Conservation (phyloP, 495 filamentous ascomycete species). For the Parachaetomium inaequale region DNA sequence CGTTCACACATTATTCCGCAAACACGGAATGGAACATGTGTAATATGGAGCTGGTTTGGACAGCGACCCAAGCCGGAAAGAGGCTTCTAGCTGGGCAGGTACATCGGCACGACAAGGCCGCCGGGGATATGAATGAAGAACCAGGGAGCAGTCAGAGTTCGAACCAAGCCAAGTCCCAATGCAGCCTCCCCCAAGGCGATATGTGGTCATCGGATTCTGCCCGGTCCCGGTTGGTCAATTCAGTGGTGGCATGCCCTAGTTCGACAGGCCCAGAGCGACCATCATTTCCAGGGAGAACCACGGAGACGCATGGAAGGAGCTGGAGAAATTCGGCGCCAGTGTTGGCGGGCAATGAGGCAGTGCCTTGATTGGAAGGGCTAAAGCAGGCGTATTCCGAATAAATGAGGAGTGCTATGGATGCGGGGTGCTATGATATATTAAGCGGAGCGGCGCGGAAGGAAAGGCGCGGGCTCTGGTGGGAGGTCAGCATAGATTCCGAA, state of each 20-base stretch:
- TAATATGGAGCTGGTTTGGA: constrained; percentile 18
- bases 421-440: constrained; percentile 24
- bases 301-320: constrained; percentile 17
- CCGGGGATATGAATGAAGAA: background rate
- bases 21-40: constrained; percentile 19
- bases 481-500: constrained; percentile 10
- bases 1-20: constrained; percentile 19
- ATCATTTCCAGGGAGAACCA: constrained; percentile 10
- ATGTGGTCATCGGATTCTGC: constrained; percentile 24
- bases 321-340: constrained; percentile 16
- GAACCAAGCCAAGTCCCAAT: background rate
- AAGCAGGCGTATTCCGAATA: constrained; percentile 23
- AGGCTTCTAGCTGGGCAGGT: constrained; percentile 3
- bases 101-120: background rate
- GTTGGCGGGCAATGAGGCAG: constrained; percentile 11
- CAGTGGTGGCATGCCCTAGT: constrained; percentile 6
- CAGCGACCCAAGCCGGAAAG: constrained; percentile 7
- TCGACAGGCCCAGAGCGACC: constrained; percentile 3
- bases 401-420: constrained; percentile 19
- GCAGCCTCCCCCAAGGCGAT: background rate
- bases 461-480: constrained; percentile 10
- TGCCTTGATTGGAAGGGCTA: constrained; percentile 31
- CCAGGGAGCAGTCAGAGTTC: background rate
- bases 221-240: constrained; percentile 23
- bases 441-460: constrained; percentile 19